Conservation (phyloP, 1,139 yeast genomes). For the Barnettozyma hawaiiensis region DNA sequence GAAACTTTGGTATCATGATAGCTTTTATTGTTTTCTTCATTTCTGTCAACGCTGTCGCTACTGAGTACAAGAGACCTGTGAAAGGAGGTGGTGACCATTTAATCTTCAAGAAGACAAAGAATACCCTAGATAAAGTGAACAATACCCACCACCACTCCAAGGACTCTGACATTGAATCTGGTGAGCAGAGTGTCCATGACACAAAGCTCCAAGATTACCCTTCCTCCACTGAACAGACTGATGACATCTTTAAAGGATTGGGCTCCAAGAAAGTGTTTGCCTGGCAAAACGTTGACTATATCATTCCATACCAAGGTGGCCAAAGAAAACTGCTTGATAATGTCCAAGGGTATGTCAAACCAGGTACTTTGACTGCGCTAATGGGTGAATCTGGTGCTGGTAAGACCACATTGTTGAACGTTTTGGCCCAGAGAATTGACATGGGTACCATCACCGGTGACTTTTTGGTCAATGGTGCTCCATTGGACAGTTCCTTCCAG, state of each 20-base stretch:
- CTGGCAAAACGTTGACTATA: conserved; percentile 39
- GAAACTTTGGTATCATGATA: conserved; percentile 46
- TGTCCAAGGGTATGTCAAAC: conserved; percentile 51
- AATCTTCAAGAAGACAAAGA: conserved; percentile 30
- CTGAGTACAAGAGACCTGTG: conserved; percentile 36
- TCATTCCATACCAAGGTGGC: conserved; percentile 32
- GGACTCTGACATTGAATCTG: conserved; percentile 8
- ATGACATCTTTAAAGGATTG: conserved; percentile 13
- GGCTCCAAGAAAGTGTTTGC: conserved; percentile 28
- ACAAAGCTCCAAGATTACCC: conserved; percentile 1
- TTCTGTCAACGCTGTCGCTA: conserved; percentile 25
- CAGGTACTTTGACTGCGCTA: conserved; percentile 55
- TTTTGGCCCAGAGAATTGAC: conserved; percentile 49
- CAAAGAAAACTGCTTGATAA: conserved; percentile 39
- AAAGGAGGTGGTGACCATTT: conserved; percentile 40
- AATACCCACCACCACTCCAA: not conserved
- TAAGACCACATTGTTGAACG: conserved; percentile 57
- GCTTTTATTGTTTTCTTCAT: conserved; percentile 33
- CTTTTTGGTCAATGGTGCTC: conserved; percentile 47
- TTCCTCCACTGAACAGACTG: not conserved
- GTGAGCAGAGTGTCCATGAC: conserved; percentile 11
- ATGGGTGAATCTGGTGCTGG: conserved; percentile 79
- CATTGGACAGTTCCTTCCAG: conserved; percentile 38
- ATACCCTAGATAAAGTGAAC: conserved; percentile 1
- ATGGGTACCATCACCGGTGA: conserved; percentile 51